Evolutionary conservation across 2,329 filamentous ascomycete genomes (phyloP), one percentile per base, ranked within the genome.

Genomic region (Fusarium lyarnte): DNA sequence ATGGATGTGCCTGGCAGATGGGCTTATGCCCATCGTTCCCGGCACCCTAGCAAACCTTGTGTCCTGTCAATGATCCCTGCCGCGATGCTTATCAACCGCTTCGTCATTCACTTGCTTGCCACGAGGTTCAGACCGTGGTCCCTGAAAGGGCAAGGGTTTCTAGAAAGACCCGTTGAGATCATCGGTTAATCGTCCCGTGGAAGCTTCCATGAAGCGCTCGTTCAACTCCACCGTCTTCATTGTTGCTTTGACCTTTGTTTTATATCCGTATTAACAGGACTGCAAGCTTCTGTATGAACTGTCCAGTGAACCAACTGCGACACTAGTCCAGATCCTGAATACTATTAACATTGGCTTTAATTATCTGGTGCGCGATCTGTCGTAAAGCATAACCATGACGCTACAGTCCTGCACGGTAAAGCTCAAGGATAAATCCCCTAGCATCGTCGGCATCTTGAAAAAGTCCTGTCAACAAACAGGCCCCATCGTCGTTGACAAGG

Each of bases 81-180:
- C 46, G 23, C 33, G 35, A 51, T 71, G 66, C 70, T 73, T 73
- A 73, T 73, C 51, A 73, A 73, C 61, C 35, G 47, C 66, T 73
- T 73, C 66, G 70, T 73, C 70, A 73, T 73, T 53, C 47, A 73
- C 38, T 47, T 57, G 38, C 64, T 46, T 61, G 49, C 69, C 63
- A 65, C 25, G 41, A 72, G 55, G 55, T 25, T 53, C 23, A 43
- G 36, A 58, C 27, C 43, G 55, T 43, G 47, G 63, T 55, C 68
- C 58, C 57, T 73, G 52, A 46, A 66, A 63, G 52, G 27, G 43
- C 35, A 61, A 53, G 36, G 58, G 62, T 51, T 62, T 33, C 31
- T 52, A 19, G 29, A 49, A 70, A 47, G 47, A 49, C 55, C 54
- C 67, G 54, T 62, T 35, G 58, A 47, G 70, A 57, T 67, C 57